Conservation (phyloP, 2,329 filamentous ascomycete species). For the Ascocoryne sarcoides region DNA sequence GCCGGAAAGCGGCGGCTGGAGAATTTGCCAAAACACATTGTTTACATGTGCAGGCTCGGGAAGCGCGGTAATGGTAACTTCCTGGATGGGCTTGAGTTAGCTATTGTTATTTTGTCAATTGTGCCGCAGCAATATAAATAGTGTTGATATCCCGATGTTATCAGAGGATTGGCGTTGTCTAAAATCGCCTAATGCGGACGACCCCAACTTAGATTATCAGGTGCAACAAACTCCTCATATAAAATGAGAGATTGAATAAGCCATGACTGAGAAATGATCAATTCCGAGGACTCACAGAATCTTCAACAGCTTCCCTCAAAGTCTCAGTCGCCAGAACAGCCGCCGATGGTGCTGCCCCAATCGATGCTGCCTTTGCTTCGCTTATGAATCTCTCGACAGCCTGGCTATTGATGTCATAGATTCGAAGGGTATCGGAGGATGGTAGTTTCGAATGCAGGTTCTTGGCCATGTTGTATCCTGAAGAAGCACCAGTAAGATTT, state of each 20-base stretch:
- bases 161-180: constrained; percentile 28
- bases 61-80: constrained; percentile 78
- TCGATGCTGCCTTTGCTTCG: constrained; percentile 30
- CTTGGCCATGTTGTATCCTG: constrained; percentile 65
- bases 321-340: constrained; percentile 46
- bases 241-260: neutral
- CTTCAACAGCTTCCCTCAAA: constrained; percentile 55
- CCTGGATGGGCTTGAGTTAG: constrained; percentile 40
- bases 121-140: neutral
- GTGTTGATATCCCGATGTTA: constrained; percentile 4
- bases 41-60: constrained; percentile 85
- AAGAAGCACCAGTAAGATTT: too few relatives aligned
- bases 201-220: constrained; percentile 27
- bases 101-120: neutral
- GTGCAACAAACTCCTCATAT: constrained; percentile 24
- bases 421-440: constrained; percentile 49
- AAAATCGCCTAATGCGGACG: constrained; percentile 22
- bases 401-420: constrained; percentile 57
- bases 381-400: constrained; percentile 47
- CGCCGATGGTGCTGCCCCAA: constrained; percentile 28
- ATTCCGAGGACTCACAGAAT: constrained; percentile 45
- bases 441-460: constrained; percentile 61
- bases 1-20: constrained; percentile 47
- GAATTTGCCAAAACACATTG: constrained; percentile 69
- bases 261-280: neutral